Conservation (phyloP, 306 rosid species). For the Boehmeria nivea region DNA sequence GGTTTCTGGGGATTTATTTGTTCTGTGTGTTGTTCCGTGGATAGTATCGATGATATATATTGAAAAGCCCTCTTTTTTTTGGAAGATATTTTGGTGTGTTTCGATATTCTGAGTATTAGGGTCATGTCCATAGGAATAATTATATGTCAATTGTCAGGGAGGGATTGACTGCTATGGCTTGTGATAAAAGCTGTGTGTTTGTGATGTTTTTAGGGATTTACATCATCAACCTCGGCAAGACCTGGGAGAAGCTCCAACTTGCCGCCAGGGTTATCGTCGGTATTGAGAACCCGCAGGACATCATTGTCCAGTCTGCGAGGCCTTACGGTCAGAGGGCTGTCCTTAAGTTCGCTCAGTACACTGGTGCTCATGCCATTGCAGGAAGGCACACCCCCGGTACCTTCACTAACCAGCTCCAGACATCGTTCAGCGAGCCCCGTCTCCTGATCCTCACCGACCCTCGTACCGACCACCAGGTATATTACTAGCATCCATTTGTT, state of each 20-base stretch:
- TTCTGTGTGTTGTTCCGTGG: too few relatives aligned
- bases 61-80: too few relatives aligned
- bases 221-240: conserved; percentile 69
- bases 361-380: conserved; percentile 76
- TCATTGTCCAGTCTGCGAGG: conserved; percentile 70
- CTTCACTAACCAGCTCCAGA: conserved; percentile 83
- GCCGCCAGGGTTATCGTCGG: conserved; percentile 86
- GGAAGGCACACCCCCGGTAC: conserved; percentile 88
- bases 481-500: background rate
- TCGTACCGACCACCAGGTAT: conserved; percentile 86
- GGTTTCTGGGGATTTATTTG: too few relatives aligned
- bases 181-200: background rate
- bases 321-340: conserved; percentile 85
- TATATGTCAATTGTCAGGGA: too few relatives aligned
- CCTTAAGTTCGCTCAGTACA: conserved; percentile 71
- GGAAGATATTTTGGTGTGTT: too few relatives aligned
- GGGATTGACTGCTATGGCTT: too few relatives aligned
- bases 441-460: conserved; percentile 87
- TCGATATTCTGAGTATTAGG: too few relatives aligned
- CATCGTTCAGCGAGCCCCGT: conserved; percentile 80
- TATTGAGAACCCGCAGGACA: conserved; percentile 77
- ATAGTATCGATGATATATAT: too few relatives aligned
- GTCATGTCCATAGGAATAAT: background rate
- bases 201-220: conserved; percentile 51
- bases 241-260: conserved; percentile 72